Conservation (phyloP, 345 rosid species). For the Salix dunnii region DNA sequence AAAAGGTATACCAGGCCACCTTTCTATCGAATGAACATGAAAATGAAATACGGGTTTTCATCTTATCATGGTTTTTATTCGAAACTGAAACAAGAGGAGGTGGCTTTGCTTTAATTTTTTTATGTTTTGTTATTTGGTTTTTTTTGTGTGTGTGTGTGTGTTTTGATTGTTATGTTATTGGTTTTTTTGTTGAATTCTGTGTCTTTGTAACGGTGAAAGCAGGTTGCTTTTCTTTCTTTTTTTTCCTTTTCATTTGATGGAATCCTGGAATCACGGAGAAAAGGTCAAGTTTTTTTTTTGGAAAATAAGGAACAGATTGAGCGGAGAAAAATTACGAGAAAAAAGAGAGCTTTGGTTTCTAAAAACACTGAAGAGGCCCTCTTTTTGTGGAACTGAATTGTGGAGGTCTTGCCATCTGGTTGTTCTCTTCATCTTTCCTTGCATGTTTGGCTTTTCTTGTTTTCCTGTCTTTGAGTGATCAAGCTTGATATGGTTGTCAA, state of each 20-base stretch:
- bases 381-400: constrained; percentile 32
- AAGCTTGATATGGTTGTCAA: neutral
- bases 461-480: constrained; percentile 9
- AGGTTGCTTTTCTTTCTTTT: neutral
- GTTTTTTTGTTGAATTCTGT: neutral
- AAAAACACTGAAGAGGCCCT: constrained; percentile 26
- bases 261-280: constrained; percentile 43
- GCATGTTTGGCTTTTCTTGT: neutral
- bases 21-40: neutral
- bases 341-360: constrained; percentile 20
- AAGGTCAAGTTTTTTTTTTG: constrained; percentile 13
- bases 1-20: neutral
- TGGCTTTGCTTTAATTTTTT: neutral
- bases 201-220: neutral
- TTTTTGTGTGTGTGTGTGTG: neutral
- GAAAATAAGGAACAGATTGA: constrained; percentile 9
- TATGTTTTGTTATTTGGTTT: neutral
- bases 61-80: neutral
- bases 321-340: constrained; percentile 38
- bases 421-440: neutral
- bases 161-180: neutral
- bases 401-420: constrained; percentile 22
- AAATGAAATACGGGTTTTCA: neutral
- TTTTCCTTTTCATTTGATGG: neutral
- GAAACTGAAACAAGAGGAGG: neutral